These are phyloP conservation scores for Amanita rubescens DNA, from an alignment of 768 basidiomycete genomes.

Conservation along the genomic window DNA sequence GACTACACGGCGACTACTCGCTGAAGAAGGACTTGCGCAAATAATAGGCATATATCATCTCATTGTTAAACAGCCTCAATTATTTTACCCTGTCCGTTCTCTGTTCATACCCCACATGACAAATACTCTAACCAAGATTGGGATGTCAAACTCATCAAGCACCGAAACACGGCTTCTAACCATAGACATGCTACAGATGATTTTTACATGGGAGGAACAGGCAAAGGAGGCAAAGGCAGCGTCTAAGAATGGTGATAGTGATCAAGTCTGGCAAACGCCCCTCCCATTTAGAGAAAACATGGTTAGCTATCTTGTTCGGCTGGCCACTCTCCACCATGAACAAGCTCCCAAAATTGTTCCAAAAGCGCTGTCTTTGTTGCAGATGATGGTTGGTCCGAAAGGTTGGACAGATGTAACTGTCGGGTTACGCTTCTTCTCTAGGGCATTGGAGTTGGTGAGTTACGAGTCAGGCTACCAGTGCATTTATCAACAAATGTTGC, in stretches of 20 bases:
- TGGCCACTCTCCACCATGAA: conserved; percentile 66
- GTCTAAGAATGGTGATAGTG: conserved; percentile 18
- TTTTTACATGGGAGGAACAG: conserved; percentile 90
- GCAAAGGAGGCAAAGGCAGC: conserved; percentile 27
- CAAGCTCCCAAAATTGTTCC: conserved; percentile 43
- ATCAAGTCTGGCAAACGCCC: conserved; percentile 63
- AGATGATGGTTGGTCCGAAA: conserved; percentile 69
- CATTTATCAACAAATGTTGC: background rate
- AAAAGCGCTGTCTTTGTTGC: conserved; percentile 59
- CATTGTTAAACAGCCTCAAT: conserved; percentile 81
- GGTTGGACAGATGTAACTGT: conserved; percentile 92
- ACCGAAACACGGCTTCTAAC: conserved; percentile 80
- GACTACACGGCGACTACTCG: conserved; percentile 74
- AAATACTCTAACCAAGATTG: conserved; percentile 80
- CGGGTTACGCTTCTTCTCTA: conserved; percentile 84
- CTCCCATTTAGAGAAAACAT: conserved; percentile 80
- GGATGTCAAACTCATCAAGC: conserved; percentile 64
- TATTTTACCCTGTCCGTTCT: conserved; percentile 90
- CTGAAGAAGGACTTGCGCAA: conserved; percentile 79
- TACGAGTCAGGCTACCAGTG: background rate
- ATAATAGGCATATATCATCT: conserved; percentile 83
- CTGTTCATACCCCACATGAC: conserved; percentile 93
- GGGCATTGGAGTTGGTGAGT: conserved; percentile 74
- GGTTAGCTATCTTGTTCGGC: conserved; percentile 91
- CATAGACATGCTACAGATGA: conserved; percentile 85